phyloP scores from a whole-genome alignment of 176 grass and related monocot genomes.

The Triticum monococcum region DNA sequence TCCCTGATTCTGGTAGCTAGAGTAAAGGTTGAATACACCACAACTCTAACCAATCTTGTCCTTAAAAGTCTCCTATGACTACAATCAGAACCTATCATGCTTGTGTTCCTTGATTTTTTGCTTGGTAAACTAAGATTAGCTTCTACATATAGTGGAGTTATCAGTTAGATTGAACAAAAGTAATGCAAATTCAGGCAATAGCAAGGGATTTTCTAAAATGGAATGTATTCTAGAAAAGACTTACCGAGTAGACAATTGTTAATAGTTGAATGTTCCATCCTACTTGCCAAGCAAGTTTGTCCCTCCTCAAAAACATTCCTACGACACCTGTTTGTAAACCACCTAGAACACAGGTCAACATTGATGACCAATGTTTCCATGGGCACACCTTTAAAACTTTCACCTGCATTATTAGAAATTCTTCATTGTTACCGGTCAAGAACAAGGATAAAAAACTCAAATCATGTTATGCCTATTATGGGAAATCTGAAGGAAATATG shows the following conservation, averaged over 20 bases:
- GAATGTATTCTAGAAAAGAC: not conserved
- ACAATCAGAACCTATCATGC: no score
- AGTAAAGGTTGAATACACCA: no score
- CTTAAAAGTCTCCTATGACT: no score
- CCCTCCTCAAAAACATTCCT: not conserved
- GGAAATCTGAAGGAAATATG: not conserved
- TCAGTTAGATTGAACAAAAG: not conserved
- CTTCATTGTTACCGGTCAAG: no score
- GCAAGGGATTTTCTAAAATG: not conserved
- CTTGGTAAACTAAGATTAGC: no score
- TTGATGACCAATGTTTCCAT: slow-evolving; percentile 21
- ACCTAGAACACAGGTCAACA: not conserved
- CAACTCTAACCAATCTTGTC: no score
- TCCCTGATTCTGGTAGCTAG: no score
- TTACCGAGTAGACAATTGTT: not conserved
- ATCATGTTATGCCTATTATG: not conserved
- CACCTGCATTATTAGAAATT: not conserved
- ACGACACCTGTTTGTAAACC: not conserved
- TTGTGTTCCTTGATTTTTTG: no score
- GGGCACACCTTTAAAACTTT: slow-evolving; percentile 1
- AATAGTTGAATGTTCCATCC: slow-evolving; percentile 16
- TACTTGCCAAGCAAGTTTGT: slow-evolving; percentile 1
- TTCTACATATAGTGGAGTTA: no score
- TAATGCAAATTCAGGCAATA: not conserved
- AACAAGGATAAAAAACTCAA: no score